These are phyloP conservation scores for Coprinellus micaceus DNA, from an alignment of 768 basidiomycete species.

Conservation along the genomic window DNA sequence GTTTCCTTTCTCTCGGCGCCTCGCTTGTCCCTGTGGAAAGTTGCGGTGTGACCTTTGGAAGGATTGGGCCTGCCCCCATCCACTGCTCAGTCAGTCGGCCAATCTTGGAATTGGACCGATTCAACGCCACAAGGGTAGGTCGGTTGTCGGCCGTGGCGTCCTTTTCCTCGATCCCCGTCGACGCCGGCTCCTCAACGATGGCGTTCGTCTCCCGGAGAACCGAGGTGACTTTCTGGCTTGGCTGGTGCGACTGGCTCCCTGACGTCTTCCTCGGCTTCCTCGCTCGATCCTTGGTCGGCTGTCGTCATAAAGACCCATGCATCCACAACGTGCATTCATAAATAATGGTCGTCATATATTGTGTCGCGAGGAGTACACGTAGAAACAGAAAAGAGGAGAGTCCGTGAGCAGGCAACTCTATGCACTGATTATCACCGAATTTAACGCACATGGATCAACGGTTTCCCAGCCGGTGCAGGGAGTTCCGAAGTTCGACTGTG, in stretches of 20 bases:
- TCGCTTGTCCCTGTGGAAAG: not conserved
- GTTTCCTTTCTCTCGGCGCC: not conserved
- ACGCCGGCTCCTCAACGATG: not conserved
- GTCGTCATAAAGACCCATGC: slow-evolving; percentile 4
- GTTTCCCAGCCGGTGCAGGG: slow-evolving; percentile 52
- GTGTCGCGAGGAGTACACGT: slow-evolving; percentile 21
- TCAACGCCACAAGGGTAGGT: not conserved
- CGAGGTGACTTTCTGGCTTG: not conserved
- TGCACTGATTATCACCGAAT: slow-evolving; percentile 52
- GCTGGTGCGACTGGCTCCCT: not conserved
- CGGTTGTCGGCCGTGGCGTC: not conserved
- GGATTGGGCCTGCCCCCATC: slow-evolving; percentile 5
- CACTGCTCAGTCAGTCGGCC: slow-evolving; percentile 5
- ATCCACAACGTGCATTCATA: not conserved
- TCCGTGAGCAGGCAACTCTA: slow-evolving; percentile 42
- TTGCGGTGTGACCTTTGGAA: not conserved
- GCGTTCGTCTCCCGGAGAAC: not conserved
- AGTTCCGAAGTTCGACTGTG: slow-evolving; percentile 28
- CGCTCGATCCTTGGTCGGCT: slow-evolving; percentile 76
- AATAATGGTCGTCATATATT: slow-evolving; percentile 15
- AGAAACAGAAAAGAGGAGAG: slow-evolving; percentile 21
- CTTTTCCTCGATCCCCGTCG: not conserved
- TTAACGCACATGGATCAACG: slow-evolving; percentile 85
- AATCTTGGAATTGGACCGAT: slow-evolving; percentile 4
- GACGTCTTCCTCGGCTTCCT: slow-evolving; percentile 60